Evolutionary conservation across 202 grass and related monocot species (phyloP).

Genomic region (Carex arenaria): DNA sequence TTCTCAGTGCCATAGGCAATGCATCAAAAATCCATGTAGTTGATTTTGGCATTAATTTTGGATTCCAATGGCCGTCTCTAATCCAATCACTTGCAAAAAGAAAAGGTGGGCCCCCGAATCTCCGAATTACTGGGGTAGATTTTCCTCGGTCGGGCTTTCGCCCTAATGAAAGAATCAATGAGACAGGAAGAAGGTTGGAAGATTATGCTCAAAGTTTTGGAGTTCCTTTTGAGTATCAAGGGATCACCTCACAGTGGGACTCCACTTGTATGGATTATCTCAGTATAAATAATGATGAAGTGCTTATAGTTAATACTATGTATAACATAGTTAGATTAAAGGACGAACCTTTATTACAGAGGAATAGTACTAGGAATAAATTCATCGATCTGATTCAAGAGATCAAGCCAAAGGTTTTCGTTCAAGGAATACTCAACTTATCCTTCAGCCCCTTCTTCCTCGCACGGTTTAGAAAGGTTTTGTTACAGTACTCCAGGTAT

Average conservation of each 20-base stretch:
- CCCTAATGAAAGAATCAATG: conserved; percentile 20
- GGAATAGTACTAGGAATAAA: neutral
- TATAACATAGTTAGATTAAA: no score
- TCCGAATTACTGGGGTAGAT: conserved; percentile 46
- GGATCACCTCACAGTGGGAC: conserved; percentile 53
- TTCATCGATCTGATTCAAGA: conserved; percentile 37
- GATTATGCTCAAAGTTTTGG: conserved; percentile 60
- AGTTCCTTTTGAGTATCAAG: conserved; percentile 46
- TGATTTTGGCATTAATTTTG: conserved; percentile 23
- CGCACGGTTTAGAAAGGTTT: conserved; percentile 35
- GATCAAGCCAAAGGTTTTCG: conserved; percentile 38
- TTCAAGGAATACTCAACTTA: conserved; percentile 41
- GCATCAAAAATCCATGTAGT: conserved; percentile 24
- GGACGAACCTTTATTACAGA: no score
- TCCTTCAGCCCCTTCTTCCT: conserved; percentile 48
- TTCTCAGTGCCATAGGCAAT: neutral
- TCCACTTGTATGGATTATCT: conserved; percentile 35
- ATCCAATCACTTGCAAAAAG: conserved; percentile 3
- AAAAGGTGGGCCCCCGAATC: neutral
- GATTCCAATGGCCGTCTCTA: neutral
- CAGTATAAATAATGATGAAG: conserved; percentile 43
- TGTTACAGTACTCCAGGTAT: conserved; percentile 25
- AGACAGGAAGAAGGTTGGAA: conserved; percentile 25
- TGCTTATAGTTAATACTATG: conserved; percentile 48
- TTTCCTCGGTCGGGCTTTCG: conserved; percentile 38